A percentile compares a stretch with the other conserved stretches of the same genome.
These are phyloP conservation scores for Tetrahymena borealis DNA, from an alignment of 73 alveolate genomes.

Conservation along the genomic window DNA sequence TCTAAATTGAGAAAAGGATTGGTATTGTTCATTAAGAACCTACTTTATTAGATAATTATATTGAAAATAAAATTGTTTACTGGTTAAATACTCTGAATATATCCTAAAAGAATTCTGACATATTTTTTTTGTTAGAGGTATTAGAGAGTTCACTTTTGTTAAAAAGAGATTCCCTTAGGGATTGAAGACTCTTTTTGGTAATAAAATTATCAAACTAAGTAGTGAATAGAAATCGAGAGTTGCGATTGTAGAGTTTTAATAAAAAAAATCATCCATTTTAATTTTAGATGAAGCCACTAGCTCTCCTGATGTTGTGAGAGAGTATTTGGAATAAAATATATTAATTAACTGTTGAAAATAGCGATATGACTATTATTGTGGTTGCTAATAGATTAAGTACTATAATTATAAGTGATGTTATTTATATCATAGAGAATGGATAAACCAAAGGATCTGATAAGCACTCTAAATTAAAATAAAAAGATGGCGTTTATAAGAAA, in stretches of 20 bases:
- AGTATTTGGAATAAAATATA: slow-evolving; percentile 20
- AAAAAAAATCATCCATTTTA: slow-evolving; percentile 27
- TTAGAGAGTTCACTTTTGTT: slow-evolving; percentile 62
- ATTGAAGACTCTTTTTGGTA: slow-evolving; percentile 36
- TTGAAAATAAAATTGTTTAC: slow-evolving; percentile 62
- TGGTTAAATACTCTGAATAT: slow-evolving; percentile 44
- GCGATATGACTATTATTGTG: slow-evolving; percentile 54
- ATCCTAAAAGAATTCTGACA: slow-evolving; percentile 51
- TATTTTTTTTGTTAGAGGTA: slow-evolving; percentile 30
- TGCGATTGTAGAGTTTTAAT: slow-evolving; percentile 48
- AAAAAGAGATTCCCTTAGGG: slow-evolving; percentile 40
- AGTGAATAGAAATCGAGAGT: slow-evolving; percentile 53
- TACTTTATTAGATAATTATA: slow-evolving; percentile 61
- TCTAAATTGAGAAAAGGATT: slow-evolving; percentile 64
- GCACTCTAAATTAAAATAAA: slow-evolving; percentile 38
- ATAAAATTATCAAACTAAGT: slow-evolving; percentile 39
- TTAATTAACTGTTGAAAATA: slow-evolving; percentile 25
- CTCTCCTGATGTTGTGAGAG: slow-evolving; percentile 44
- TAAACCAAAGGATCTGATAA: slow-evolving; percentile 52
- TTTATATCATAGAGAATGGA: slow-evolving; percentile 64
- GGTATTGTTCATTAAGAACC: slow-evolving; percentile 94
- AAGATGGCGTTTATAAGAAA: no score
- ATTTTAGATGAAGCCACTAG: slow-evolving; percentile 55
- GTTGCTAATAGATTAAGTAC: slow-evolving; percentile 77
- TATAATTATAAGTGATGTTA: slow-evolving; percentile 56